phyloP scores from a whole-genome alignment of 495 filamentous ascomycete genomes.

The Talaromyces proteolyticus region DNA sequence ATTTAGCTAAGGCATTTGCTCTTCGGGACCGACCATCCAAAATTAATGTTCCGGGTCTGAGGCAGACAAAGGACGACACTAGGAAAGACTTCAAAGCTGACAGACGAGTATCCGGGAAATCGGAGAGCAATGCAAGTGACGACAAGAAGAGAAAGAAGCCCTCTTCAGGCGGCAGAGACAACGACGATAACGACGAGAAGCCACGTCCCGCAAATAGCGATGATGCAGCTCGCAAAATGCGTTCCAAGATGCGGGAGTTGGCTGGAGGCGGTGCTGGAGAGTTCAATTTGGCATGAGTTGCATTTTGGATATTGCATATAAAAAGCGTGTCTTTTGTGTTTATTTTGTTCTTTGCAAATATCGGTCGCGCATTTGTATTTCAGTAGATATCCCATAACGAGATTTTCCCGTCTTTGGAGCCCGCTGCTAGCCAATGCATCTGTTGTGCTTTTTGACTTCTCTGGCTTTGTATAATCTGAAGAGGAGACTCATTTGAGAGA shows the following conservation, averaged over 20 bases:
- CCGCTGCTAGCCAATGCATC: conserved; percentile 85
- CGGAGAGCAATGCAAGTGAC: conserved; percentile 16
- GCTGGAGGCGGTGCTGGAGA: conserved; percentile 57
- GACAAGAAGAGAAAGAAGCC: conserved; percentile 31
- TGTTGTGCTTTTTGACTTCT: conserved; percentile 57
- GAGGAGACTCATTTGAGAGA: conserved; percentile 13
- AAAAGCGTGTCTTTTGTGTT: neutral
- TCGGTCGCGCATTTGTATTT: conserved; percentile 20
- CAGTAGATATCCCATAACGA: conserved; percentile 95
- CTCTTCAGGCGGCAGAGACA: conserved; percentile 10
- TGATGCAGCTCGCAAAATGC: conserved; percentile 69
- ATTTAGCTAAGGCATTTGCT: conserved; percentile 89
- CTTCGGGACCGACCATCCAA: conserved; percentile 82
- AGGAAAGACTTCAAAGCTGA: conserved; percentile 44
- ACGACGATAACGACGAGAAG: conserved; percentile 31
- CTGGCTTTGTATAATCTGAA: conserved; percentile 51
- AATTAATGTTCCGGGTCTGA: conserved; percentile 67
- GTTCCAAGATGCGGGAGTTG: conserved; percentile 74
- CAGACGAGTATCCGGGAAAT: conserved; percentile 10
- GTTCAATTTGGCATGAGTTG: conserved; percentile 74
- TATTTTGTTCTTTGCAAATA: conserved; percentile 12
- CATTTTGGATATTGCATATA: conserved; percentile 9
- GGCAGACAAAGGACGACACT: conserved; percentile 33
- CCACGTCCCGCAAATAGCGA: conserved; percentile 39
- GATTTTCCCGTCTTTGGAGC: conserved; percentile 93